Conservation (phyloP, 192 early-diverging fungal species). For the Mortierella hygrophila region DNA sequence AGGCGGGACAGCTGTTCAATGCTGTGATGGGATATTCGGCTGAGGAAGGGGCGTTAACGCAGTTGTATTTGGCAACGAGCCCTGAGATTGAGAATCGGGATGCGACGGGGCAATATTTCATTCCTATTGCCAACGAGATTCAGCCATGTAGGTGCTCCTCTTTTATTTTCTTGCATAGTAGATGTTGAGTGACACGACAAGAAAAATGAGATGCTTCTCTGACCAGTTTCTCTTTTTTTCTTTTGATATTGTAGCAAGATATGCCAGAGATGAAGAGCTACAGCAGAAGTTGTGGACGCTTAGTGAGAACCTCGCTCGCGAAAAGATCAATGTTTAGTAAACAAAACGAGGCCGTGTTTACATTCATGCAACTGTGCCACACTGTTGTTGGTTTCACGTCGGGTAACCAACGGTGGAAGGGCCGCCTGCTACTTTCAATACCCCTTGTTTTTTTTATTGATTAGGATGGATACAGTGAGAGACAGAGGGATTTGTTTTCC, state of each 20-base stretch:
- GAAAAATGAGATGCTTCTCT: no score
- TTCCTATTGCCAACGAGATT: slow-evolving; percentile 28
- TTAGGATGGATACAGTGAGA: no score
- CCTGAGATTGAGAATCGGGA: slow-evolving; percentile 62
- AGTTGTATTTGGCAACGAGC: slow-evolving; percentile 63
- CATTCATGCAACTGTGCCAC: no score
- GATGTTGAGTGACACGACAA: no score
- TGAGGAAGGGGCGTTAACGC: slow-evolving; percentile 59
- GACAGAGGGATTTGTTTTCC: no score
- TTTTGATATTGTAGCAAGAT: not conserved
- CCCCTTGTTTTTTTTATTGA: no score
- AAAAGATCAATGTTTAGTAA: slow-evolving; percentile 10
- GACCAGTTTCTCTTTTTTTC: not conserved
- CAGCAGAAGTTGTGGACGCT: slow-evolving; percentile 28
- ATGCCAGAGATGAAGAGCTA: slow-evolving; percentile 18
- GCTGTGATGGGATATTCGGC: slow-evolving; percentile 11
- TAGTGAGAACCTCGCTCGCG: slow-evolving; percentile 17
- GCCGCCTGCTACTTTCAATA: no score
- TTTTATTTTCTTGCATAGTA: not conserved
- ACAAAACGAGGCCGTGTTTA: no score
- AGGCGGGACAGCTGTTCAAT: not conserved
- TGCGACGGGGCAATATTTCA: slow-evolving; percentile 39
- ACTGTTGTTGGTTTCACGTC: no score
- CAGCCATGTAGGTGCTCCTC: slow-evolving; percentile 11
- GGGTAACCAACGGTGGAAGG: no score